Conservation (phyloP, 352 stramenopile genomes). For the Blastocystis sp. region DNA sequence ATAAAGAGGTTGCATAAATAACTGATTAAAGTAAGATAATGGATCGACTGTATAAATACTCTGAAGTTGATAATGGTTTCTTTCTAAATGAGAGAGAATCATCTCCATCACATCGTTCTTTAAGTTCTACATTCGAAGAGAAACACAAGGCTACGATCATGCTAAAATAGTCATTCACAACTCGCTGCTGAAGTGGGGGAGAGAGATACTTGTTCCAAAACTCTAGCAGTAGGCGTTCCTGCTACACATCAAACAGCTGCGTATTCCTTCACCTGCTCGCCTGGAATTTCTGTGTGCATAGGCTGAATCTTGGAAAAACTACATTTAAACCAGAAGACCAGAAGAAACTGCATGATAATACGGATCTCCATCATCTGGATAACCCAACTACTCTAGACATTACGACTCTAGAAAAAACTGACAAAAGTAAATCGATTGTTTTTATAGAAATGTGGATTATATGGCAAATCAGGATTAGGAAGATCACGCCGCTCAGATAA, state of each 20-base stretch:
- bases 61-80: background rate
- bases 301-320: background rate
- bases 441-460: background rate
- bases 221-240: conserved; percentile 16
- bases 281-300: background rate
- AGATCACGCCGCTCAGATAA: background rate
- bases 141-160: background rate
- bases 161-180: conserved; percentile 12
- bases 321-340: background rate
- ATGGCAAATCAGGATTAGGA: background rate
- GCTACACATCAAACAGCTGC: background rate
- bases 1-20: background rate
- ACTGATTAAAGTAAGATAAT: background rate
- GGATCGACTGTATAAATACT: background rate
- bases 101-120: background rate
- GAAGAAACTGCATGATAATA: background rate
- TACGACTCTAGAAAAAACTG: background rate
- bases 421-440: background rate
- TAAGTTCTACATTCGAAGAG: background rate
- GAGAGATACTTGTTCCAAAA: conserved; percentile 51
- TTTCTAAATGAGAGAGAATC: background rate
- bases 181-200: background rate
- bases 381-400: conserved; percentile 9
- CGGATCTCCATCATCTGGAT: conserved; percentile 34
- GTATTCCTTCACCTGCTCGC: background rate